A percentile compares a stretch with the other conserved stretches of the same genome.
Evolutionary conservation across 78 protist genomes (phyloP).

Genomic region (Dictyostelium intermedium): DNA sequence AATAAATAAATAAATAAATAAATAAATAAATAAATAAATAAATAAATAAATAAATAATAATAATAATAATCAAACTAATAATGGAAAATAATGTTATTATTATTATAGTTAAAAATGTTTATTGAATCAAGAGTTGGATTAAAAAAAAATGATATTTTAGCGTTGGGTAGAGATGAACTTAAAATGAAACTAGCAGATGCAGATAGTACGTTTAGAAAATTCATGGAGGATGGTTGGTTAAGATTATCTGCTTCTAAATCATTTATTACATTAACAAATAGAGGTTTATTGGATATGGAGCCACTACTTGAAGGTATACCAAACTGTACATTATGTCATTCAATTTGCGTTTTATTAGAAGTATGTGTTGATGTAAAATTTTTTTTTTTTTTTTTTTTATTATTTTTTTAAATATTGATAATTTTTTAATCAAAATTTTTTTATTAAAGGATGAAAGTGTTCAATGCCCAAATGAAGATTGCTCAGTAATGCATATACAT

Average conservation of each 20-base stretch:
- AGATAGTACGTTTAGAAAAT: neutral
- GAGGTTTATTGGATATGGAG: constrained; percentile 15
- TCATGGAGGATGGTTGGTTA: constrained; percentile 60
- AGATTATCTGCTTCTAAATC: neutral
- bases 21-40: too few relatives aligned
- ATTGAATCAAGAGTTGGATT: constrained; percentile 21
- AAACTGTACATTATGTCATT: constrained; percentile 18
- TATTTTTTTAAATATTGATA: neutral
- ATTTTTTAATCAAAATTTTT: neutral
- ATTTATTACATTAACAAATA: neutral
- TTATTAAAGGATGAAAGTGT: neutral
- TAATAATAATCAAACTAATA: too few relatives aligned
- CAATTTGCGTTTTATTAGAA: constrained; percentile 6
- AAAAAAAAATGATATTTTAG: neutral
- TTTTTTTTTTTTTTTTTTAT: neutral
- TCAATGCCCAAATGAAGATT: constrained; percentile 12
- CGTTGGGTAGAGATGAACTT: neutral
- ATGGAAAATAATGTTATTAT: too few relatives aligned
- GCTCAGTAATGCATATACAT: neutral
- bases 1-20: too few relatives aligned
- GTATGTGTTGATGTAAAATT: neutral
- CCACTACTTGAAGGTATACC: constrained; percentile 23
- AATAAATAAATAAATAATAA: too few relatives aligned
- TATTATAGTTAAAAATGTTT: neutral
- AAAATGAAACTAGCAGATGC: constrained; percentile 2